Evolutionary conservation across 345 rosid species (phyloP).

Genomic region (Erysimum cheiranthoides): DNA sequence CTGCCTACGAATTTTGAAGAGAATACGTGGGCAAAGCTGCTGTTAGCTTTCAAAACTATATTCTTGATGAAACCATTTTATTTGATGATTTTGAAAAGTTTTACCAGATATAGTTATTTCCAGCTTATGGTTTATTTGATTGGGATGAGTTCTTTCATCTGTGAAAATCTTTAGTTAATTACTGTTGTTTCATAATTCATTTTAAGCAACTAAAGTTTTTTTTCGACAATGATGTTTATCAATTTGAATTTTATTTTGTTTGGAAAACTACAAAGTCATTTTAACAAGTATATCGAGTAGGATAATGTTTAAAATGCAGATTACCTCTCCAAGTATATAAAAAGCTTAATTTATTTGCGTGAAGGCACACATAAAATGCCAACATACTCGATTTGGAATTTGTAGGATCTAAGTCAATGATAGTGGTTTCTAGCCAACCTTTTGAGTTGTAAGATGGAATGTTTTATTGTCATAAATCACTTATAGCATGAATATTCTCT

Average conservation of each 20-base stretch:
- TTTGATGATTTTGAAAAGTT: slow-evolving; percentile 78
- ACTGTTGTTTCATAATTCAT: too few relatives aligned
- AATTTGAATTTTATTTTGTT: too few relatives aligned
- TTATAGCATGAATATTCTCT: slow-evolving; percentile 3
- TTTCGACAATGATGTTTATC: too few relatives aligned
- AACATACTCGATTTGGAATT: slow-evolving; percentile 25
- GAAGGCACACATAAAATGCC: slow-evolving; percentile 34
- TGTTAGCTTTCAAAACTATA: slow-evolving; percentile 81
- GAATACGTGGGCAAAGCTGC: slow-evolving; percentile 82
- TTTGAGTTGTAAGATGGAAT: slow-evolving; percentile 21
- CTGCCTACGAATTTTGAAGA: too few relatives aligned
- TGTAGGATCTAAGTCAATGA: slow-evolving; percentile 29
- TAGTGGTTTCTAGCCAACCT: slow-evolving; percentile 39
- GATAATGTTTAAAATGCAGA: too few relatives aligned
- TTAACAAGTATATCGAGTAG: too few relatives aligned
- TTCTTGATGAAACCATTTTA: slow-evolving; percentile 69
- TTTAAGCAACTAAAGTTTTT: too few relatives aligned
- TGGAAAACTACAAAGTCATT: too few relatives aligned
- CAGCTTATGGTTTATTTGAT: too few relatives aligned
- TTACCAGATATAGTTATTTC: slow-evolving; percentile 14
- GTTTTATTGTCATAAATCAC: slow-evolving; percentile 33
- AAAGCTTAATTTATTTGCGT: slow-evolving; percentile 35
- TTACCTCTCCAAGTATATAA: too few relatives aligned
- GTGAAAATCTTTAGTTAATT: too few relatives aligned
- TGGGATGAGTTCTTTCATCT: too few relatives aligned